phyloP scores from a whole-genome alignment of 2,329 filamentous ascomycete genomes.

The Aureobasidium sp. region DNA sequence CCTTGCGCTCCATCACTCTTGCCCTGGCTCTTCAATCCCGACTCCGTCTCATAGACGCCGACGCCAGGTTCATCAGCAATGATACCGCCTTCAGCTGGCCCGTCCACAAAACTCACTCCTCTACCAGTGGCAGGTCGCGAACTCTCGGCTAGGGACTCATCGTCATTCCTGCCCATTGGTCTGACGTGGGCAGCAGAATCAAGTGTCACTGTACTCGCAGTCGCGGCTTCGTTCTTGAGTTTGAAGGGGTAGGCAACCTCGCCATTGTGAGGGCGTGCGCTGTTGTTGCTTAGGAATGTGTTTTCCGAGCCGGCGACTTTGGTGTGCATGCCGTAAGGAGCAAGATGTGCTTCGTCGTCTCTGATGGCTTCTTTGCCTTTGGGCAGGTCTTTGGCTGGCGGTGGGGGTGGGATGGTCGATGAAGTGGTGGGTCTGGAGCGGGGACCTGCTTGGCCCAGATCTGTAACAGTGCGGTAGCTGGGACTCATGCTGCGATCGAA shows the following conservation, averaged over 20 bases:
- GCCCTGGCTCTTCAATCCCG: not conserved
- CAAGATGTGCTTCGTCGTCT: not conserved
- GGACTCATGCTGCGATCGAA: constrained; percentile 11
- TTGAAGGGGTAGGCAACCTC: constrained; percentile 70
- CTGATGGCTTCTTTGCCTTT: not conserved
- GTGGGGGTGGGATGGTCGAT: not conserved
- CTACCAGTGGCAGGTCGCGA: not conserved
- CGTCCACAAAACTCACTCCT: not conserved
- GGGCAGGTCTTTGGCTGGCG: constrained; percentile 5
- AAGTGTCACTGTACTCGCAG: constrained; percentile 65
- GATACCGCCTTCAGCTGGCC: not conserved
- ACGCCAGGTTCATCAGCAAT: not conserved
- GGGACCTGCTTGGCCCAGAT: constrained; percentile 5
- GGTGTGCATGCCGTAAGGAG: constrained; percentile 12
- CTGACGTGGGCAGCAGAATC: constrained; percentile 27
- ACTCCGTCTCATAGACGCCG: not conserved
- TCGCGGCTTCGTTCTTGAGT: constrained; percentile 49
- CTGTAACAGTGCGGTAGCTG: constrained; percentile 2
- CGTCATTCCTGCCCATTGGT: constrained; percentile 14
- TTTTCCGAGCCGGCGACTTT: constrained; percentile 32
- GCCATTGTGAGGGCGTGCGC: constrained; percentile 59
- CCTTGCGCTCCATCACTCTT: not conserved
- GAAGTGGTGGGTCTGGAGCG: not conserved
- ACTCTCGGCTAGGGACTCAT: not conserved
- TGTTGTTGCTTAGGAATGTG: constrained; percentile 43